phyloP scores from a whole-genome alignment of 1,284 basidiomycete species.

The Heterobasidion occidentale region DNA sequence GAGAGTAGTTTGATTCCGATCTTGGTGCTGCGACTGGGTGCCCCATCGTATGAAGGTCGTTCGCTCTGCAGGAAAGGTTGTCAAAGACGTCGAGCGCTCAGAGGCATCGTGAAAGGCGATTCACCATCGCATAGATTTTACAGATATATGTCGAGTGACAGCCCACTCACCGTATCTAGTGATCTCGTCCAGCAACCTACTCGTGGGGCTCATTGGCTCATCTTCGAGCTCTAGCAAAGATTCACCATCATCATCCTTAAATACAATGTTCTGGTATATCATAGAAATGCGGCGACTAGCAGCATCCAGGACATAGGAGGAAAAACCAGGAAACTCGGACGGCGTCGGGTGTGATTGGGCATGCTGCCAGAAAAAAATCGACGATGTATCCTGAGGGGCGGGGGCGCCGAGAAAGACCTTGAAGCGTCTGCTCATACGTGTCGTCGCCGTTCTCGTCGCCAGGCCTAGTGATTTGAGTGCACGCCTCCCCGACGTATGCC shows the following conservation, averaged over 20 bases:
- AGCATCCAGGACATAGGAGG: conserved; percentile 47
- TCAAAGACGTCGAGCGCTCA: not conserved
- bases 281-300: conserved; percentile 56
- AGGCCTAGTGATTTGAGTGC: too few relatives aligned
- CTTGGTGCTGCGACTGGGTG: not conserved
- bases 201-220: not conserved
- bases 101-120: not conserved
- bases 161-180: too few relatives aligned
- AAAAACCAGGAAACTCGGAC: conserved; percentile 17
- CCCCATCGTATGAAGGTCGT: conserved; percentile 29
- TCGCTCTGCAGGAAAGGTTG: conserved; percentile 22
- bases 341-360: conserved; percentile 10
- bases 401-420: conserved; percentile 45
- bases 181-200: too few relatives aligned
- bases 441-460: too few relatives aligned
- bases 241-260: conserved; percentile 29
- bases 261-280: conserved; percentile 60
- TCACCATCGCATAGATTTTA: too few relatives aligned
- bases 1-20: conserved; percentile 17
- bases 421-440: conserved; percentile 13
- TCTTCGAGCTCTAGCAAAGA: conserved; percentile 4
- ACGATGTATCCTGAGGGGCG: conserved; percentile 20
- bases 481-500: too few relatives aligned
- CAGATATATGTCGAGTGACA: too few relatives aligned
- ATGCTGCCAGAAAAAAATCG: conserved; percentile 32